These are phyloP conservation scores for Lactuca sativa DNA, from an alignment of 129 eudicot genomes.

Conservation along the genomic window DNA sequence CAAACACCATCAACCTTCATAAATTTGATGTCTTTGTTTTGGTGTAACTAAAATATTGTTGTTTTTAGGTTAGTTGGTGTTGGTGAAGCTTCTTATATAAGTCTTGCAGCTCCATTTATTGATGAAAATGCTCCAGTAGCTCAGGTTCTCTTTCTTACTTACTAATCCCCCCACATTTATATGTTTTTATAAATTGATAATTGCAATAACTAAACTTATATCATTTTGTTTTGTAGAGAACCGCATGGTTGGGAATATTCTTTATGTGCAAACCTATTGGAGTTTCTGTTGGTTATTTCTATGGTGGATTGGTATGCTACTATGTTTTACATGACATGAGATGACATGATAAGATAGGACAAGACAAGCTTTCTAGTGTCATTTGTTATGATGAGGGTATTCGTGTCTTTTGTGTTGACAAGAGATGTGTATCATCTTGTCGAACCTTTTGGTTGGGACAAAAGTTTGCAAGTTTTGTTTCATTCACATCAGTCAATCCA, in stretches of 20 bases:
- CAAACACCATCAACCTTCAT: conserved; percentile 4
- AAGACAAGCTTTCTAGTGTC: no score
- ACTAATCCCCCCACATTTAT: background rate
- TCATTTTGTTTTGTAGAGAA: conserved; percentile 47
- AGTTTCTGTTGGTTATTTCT: conserved; percentile 84
- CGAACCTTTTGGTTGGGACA: background rate
- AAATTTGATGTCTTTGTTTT: background rate
- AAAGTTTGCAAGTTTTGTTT: background rate
- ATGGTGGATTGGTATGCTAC: conserved; percentile 76
- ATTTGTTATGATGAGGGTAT: background rate
- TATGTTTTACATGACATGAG: background rate
- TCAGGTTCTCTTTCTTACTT: conserved; percentile 54
- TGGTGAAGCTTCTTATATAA: conserved; percentile 96
- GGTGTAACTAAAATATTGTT: conserved; percentile 5
- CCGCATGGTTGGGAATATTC: conserved; percentile 92
- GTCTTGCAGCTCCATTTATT: conserved; percentile 99
- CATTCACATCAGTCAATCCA: background rate
- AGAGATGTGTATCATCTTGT: background rate
- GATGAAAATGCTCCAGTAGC: conserved; percentile 89
- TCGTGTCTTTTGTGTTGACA: background rate
- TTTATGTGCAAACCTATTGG: conserved; percentile 98
- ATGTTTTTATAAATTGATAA: background rate
- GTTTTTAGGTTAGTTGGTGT: conserved; percentile 86
- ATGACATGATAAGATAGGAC: no score
- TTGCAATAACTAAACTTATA: conserved; percentile 8